Evolutionary conservation across 2,329 filamentous ascomycete genomes (phyloP).

Genomic region (Neofusicoccum kwambonambiense): DNA sequence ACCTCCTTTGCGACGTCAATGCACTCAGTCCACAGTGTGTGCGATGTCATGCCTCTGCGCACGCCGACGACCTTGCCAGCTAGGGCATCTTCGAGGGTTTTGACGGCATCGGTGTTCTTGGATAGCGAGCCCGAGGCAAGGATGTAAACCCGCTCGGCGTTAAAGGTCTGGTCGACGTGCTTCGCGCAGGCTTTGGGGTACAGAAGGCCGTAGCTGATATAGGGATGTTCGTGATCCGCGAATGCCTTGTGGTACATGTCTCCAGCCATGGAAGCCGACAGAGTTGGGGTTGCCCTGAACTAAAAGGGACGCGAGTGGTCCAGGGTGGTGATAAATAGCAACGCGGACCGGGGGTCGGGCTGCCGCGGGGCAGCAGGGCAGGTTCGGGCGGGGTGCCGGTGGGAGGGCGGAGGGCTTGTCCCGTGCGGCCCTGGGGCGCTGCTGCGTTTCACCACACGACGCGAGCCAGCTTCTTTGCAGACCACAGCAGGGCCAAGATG

Average conservation of each 20-base stretch:
- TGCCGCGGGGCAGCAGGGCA: background rate
- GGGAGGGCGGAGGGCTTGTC: background rate
- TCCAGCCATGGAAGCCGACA: background rate
- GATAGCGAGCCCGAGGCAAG: slow-evolving; percentile 52
- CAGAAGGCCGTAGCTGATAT: slow-evolving; percentile 49
- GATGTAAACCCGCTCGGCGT: slow-evolving; percentile 50
- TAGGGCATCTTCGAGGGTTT: slow-evolving; percentile 42
- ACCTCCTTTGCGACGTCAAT: slow-evolving; percentile 48
- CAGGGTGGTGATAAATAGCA: slow-evolving; percentile 2
- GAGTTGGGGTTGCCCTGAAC: background rate
- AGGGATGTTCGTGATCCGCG: slow-evolving; percentile 29
- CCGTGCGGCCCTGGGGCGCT: background rate
- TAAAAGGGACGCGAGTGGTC: background rate
- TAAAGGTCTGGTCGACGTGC: slow-evolving; percentile 47
- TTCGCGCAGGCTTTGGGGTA: slow-evolving; percentile 47
- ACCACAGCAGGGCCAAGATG: slow-evolving; percentile 31
- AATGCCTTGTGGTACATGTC: slow-evolving; percentile 16
- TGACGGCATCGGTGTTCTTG: slow-evolving; percentile 47
- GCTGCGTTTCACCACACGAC: slow-evolving; percentile 8
- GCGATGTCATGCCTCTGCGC: slow-evolving; percentile 52
- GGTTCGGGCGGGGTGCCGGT: slow-evolving; percentile 1
- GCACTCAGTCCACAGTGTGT: slow-evolving; percentile 56
- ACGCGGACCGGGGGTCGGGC: background rate
- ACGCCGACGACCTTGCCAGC: slow-evolving; percentile 46
- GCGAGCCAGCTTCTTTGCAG: slow-evolving; percentile 2